A percentile compares a stretch with the other conserved stretches of the same genome.
These are phyloP conservation scores for Chaetomiaceae sp. DNA, from an alignment of 2,329 filamentous ascomycete species.

Conservation along the genomic window DNA sequence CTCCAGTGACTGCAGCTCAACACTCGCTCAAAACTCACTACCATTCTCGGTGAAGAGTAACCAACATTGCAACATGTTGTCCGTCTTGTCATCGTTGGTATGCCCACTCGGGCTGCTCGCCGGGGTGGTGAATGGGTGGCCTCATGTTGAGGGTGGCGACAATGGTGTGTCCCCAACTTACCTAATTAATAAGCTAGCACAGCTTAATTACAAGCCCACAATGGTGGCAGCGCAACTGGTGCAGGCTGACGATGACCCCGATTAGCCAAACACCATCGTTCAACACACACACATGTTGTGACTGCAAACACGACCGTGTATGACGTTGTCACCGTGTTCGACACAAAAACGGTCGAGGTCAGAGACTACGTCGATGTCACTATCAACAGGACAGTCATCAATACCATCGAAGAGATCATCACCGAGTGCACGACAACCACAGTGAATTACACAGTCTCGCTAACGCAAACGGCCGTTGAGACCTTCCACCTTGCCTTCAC, in stretches of 20 bases:
- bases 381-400: constrained; percentile 17
- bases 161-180: too few species aligned
- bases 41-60: constrained; percentile 12
- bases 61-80: constrained; percentile 23
- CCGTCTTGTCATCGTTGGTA: constrained; percentile 17
- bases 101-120: constrained; percentile 21
- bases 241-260: constrained; percentile 1
- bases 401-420: constrained; percentile 7
- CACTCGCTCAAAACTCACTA: constrained; percentile 21
- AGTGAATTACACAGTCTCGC: not conserved
- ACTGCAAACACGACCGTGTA: constrained; percentile 3
- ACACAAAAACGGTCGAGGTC: constrained; percentile 17
- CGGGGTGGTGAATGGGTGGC: constrained; percentile 17
- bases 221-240: not conserved
- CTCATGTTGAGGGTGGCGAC: not conserved
- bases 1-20: constrained; percentile 13
- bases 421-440: constrained; percentile 11
- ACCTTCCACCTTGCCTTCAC: not conserved
- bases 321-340: constrained; percentile 13
- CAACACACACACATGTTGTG: not conserved
- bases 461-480: not conserved
- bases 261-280: not conserved
- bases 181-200: not conserved
- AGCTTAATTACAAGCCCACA: too few species aligned
- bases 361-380: constrained; percentile 16